phyloP scores from a whole-genome alignment of 441 rosid species.

The Gossypium davidsonii region DNA sequence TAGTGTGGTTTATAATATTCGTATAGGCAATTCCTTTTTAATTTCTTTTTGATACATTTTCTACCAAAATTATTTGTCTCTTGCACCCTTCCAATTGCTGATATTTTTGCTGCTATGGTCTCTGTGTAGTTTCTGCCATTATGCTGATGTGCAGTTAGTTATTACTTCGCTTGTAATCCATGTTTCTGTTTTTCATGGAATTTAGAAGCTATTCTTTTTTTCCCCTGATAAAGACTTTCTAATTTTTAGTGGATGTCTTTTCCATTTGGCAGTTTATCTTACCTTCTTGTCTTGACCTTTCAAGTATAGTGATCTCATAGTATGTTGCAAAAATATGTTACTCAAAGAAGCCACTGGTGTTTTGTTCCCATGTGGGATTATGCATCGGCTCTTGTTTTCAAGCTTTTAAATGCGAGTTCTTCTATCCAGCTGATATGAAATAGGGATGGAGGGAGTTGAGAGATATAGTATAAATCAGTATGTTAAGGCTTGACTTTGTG shows the following conservation, averaged over 20 bases:
- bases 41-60: not conserved
- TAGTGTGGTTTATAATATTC: not conserved
- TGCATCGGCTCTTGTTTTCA: not conserved
- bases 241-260: not conserved
- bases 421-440: not conserved
- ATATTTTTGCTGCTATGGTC: not conserved
- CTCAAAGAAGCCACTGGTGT: not conserved
- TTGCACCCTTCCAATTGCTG: not conserved
- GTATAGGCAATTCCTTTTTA: not conserved
- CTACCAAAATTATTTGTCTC: not conserved
- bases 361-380: not conserved
- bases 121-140: conserved; percentile 2
- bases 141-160: not conserved
- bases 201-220: not conserved
- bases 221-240: not conserved
- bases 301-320: not conserved
- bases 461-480: not conserved
- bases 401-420: not conserved
- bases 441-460: not conserved
- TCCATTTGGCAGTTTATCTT: not conserved
- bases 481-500: not conserved
- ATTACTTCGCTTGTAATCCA: not conserved
- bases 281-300: not conserved
- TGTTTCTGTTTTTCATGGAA: not conserved
- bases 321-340: not conserved